Evolutionary conservation across 2,329 filamentous ascomycete species (phyloP).

Genomic region (Cladophialophora bantiana): DNA sequence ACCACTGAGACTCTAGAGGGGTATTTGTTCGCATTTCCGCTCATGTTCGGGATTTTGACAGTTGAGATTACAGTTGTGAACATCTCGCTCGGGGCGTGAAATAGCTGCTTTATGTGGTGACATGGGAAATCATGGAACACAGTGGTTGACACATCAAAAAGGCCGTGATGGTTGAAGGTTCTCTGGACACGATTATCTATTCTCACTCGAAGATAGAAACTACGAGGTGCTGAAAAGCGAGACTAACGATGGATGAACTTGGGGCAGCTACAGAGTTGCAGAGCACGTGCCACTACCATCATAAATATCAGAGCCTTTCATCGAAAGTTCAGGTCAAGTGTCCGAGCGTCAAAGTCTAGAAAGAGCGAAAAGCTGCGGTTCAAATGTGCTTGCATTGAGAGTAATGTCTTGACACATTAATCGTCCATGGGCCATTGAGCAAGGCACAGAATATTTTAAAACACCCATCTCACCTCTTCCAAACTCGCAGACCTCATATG

Average conservation of each 20-base stretch:
- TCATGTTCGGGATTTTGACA: background rate
- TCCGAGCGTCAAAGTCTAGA: background rate
- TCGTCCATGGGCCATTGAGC: conserved; percentile 11
- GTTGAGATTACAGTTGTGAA: conserved; percentile 4
- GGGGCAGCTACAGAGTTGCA: background rate
- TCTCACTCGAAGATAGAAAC: background rate
- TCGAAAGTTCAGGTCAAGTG: background rate
- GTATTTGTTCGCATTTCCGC: background rate
- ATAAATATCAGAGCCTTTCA: background rate
- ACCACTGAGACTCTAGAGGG: background rate
- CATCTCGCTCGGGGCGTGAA: background rate
- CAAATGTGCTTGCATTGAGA: conserved; percentile 19
- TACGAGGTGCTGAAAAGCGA: background rate
- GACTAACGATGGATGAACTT: background rate
- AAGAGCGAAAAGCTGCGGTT: background rate
- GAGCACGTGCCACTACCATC: background rate
- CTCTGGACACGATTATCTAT: background rate
- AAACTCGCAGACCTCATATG: background rate
- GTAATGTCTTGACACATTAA: background rate
- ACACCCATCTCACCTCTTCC: background rate
- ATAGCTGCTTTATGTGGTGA: background rate
- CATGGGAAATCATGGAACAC: background rate
- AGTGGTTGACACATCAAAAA: background rate
- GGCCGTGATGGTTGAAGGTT: background rate
- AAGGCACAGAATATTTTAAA: conserved; percentile 12